phyloP scores from a whole-genome alignment of 495 filamentous ascomycete species.

The Neurospora pannonica region DNA sequence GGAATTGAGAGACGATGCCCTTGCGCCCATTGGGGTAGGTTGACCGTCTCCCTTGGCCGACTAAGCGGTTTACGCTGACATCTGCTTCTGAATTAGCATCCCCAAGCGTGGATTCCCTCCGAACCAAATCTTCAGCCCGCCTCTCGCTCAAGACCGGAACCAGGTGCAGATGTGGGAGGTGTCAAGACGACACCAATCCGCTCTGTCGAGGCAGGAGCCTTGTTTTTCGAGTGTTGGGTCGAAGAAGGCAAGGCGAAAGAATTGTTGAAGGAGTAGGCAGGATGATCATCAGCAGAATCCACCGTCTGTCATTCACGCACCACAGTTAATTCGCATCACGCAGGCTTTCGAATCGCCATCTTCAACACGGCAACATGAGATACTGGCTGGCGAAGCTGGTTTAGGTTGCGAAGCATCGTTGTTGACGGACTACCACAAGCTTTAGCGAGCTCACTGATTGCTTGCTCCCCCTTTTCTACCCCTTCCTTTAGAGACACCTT shows the following conservation, averaged over 20 bases:
- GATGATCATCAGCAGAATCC: neutral
- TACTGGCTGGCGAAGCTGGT: neutral
- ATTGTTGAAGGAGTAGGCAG: neutral
- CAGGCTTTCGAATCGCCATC: neutral
- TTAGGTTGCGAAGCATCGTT: neutral
- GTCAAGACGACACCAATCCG: constrained; percentile 45
- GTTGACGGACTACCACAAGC: neutral
- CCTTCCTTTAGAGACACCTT: neutral
- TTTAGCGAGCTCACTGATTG: neutral
- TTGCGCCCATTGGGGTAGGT: constrained; percentile 62
- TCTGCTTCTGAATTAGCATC: constrained; percentile 32
- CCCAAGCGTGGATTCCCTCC: constrained; percentile 59
- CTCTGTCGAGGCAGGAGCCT: constrained; percentile 51
- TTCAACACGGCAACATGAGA: neutral
- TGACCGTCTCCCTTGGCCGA: neutral
- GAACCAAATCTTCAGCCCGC: constrained; percentile 38
- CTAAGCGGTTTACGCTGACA: neutral
- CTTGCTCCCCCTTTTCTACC: neutral
- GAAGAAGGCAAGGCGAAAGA: constrained; percentile 43
- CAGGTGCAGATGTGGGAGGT: constrained; percentile 35
- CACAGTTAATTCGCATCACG: neutral
- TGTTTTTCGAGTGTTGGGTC: constrained; percentile 61
- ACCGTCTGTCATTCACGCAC: neutral
- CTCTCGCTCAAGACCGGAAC: constrained; percentile 22
- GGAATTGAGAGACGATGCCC: constrained; percentile 65